A percentile compares a stretch with the other conserved stretches of the same genome.
These are phyloP conservation scores for Diaporthe longicolla DNA, from an alignment of 2,329 filamentous ascomycete genomes.

Conservation along the genomic window DNA sequence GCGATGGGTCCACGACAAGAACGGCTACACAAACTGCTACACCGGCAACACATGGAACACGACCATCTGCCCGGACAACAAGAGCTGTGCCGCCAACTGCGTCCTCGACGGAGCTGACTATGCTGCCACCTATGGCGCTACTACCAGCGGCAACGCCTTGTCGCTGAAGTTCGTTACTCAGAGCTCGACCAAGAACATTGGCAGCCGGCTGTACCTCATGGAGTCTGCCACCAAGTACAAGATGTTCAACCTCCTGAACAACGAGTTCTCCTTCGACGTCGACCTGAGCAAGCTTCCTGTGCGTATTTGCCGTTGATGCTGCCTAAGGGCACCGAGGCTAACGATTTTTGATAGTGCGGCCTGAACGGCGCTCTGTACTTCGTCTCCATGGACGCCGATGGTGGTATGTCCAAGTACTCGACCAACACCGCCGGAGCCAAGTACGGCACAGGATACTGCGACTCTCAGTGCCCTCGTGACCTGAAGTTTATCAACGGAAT, in stretches of 20 bases:
- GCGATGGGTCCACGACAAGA: slow-evolving; percentile 67
- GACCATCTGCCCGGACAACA: slow-evolving; percentile 62
- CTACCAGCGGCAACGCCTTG: slow-evolving; percentile 62
- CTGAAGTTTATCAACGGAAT: slow-evolving; percentile 60
- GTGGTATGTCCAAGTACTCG: slow-evolving; percentile 57
- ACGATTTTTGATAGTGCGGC: slow-evolving; percentile 60
- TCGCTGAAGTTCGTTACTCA: slow-evolving; percentile 63
- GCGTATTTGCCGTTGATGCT: slow-evolving; percentile 61
- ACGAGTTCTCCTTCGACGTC: slow-evolving; percentile 76
- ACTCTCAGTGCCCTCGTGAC: slow-evolving; percentile 53
- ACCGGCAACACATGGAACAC: slow-evolving; percentile 63
- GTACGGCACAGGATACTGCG: slow-evolving; percentile 64
- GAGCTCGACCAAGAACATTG: slow-evolving; percentile 54
- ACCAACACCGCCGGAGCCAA: slow-evolving; percentile 56
- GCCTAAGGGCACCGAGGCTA: slow-evolving; percentile 53
- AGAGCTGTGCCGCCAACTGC: slow-evolving; percentile 68
- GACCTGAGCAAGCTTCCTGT: slow-evolving; percentile 72
- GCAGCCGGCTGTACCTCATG: slow-evolving; percentile 53
- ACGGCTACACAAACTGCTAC: slow-evolving; percentile 65
- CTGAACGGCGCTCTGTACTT: slow-evolving; percentile 74
- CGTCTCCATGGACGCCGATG: slow-evolving; percentile 47
- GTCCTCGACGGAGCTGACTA: slow-evolving; percentile 71
- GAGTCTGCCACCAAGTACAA: slow-evolving; percentile 51
- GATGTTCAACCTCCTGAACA: slow-evolving; percentile 70
- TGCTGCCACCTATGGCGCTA: slow-evolving; percentile 64